Conservation (phyloP, 176 grass and related monocot genomes). For the Avena atlantica region DNA sequence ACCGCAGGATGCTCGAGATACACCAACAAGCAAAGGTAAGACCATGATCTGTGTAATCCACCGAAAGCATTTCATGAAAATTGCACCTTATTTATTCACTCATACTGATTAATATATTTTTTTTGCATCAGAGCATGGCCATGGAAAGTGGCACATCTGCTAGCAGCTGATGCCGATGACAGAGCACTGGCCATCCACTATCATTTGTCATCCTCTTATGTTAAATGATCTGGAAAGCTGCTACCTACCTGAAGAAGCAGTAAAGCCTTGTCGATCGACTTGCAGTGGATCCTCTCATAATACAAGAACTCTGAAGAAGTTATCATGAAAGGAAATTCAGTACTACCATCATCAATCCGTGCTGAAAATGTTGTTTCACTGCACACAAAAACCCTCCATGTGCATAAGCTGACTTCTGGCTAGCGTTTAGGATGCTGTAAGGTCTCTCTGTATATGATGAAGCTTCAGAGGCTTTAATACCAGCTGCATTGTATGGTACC, state of each 20-base stretch:
- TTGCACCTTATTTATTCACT: neutral
- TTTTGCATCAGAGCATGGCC: conserved; percentile 11
- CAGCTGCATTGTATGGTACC: neutral
- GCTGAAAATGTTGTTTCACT: neutral
- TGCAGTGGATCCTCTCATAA: conserved; percentile 31
- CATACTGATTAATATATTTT: neutral
- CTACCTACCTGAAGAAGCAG: neutral
- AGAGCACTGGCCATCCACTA: conserved; percentile 15
- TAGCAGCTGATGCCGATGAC: conserved; percentile 25
- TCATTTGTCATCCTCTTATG: neutral
- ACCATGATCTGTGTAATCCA: neutral
- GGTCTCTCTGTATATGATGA: conserved; percentile 8
- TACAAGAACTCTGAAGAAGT: neutral
- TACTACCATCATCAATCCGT: conserved; percentile 32
- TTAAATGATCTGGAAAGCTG: conserved; percentile 40
- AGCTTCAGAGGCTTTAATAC: neutral
- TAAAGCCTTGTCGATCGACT: conserved; percentile 32
- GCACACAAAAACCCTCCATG: conserved; percentile 29
- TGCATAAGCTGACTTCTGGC: conserved; percentile 40
- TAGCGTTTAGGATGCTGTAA: conserved; percentile 3
- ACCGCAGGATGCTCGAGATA: conserved; percentile 72
- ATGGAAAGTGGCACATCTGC: conserved; percentile 16
- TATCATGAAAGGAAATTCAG: neutral
- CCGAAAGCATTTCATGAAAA: neutral
- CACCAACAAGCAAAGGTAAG: conserved; percentile 69